Evolutionary conservation across 2,329 filamentous ascomycete species (phyloP), one percentile per base, ranked within the genome.

Genomic region (Ophiocordyceps unilateralis): DNA sequence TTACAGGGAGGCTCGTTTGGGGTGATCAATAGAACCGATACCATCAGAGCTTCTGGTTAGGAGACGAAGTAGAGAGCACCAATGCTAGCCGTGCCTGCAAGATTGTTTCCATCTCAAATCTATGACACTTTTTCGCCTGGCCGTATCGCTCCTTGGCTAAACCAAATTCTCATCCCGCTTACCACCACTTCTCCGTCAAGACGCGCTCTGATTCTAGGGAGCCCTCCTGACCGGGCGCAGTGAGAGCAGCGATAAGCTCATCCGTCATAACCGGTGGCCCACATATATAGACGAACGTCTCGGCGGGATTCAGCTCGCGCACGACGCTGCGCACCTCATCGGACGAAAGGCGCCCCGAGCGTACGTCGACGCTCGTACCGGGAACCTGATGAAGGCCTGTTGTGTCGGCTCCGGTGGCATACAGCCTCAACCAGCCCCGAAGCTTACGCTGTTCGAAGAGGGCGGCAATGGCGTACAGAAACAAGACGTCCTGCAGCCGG

Each of bases 191-290:
- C 58, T 80, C 76, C 47, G 62, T 71, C 46, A 78, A 57, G 3
- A 81, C 67, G 40, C 65, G 64, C 42, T 64, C 55, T 23, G 61
- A 51, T 10, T 65, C 58, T 51, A 75, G 62, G 0, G 63, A 65
- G 12, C 59, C 37, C 9, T 50, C 50, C 1, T 53, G 47, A 11
- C n/a, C 41, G 2, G 58, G 55, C 3, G 36, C 21, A 12, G 58
- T 64, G 9, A 74, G 51, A 19, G 68, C 58, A 19, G 62, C 58
- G 1, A 80, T 74, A 49, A 82, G 68, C 41, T 71, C 66, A 54
- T 85, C 81, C 1, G 78, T 83, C 80, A 84, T 84, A 3, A 51
- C 50, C 11, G 76, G 77, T 14, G 79, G 70, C 1, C 81, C 81
- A 52, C 81, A 85, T 1, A 85, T 60, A 55, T 83, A 85, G 12